Evolutionary conservation across 495 filamentous ascomycete genomes (phyloP), one percentile per base, ranked within the genome.

Genomic region (Hypoxylon cercidicola): DNA sequence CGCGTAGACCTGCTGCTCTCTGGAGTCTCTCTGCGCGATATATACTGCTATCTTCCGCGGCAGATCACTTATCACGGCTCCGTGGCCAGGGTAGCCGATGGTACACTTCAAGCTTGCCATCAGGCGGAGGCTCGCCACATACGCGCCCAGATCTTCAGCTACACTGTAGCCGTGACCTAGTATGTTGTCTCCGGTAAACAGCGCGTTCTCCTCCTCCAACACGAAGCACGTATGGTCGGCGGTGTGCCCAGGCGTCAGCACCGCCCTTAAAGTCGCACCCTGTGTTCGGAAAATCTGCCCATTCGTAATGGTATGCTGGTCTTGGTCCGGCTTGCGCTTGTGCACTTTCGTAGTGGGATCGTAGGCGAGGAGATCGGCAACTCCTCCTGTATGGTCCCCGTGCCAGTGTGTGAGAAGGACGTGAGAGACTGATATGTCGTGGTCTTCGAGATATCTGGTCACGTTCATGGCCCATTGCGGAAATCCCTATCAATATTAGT

Each of bases 171-270:
- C 92, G 60, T 95, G 90, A 2, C 92, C 92, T 3, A 96, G 82
- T 15, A 96, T 88, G 69, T 92, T 95, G 67, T 96, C 92, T 30
- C 89, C 92, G 0, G 92, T 93, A 72, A 96, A 93, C 69, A 96
- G 84, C 3, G 90, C 89, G 66, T 89, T 80, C 68, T 93, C 90
- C 65, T 94, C 89, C 65, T 90, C 84, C 3, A 91, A 67, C 13
- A 87, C 55, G 60, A 92, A 84, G 48, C 83, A 85, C 84, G 92
- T 89, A 74, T 96, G 92, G 66, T 96, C 92, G 0, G 76, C 74
- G 0, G 93, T 87, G 73, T 95, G 92, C 1, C 93, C 92, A 0
- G 92, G 92, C 2, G 88, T 87, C 75, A 89, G 80, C 18, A 87
- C 78, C 0, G 90, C 90, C 0, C 77, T 83, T 18, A 96, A 65